Conservation (phyloP, 345 rosid genomes). For the Durio zibethinus region DNA sequence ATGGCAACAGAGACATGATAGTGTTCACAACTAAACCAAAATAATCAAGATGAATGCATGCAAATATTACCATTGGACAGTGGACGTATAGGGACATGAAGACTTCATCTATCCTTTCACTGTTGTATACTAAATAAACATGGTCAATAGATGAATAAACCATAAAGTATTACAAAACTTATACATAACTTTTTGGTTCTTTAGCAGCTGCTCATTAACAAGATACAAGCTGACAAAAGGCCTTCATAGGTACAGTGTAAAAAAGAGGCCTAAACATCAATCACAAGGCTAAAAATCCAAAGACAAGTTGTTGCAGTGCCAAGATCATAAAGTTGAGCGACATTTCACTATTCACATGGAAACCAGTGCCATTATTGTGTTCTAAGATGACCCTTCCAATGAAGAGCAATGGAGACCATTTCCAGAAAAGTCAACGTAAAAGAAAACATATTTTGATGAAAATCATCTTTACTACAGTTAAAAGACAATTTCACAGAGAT, state of each 20-base stretch:
- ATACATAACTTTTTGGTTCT: neutral
- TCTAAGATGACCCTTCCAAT: neutral
- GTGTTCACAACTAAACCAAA: neutral
- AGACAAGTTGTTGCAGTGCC: neutral
- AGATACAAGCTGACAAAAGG: neutral
- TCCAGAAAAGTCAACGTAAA: neutral
- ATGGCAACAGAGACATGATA: slow-evolving; percentile 14
- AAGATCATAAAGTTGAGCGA: neutral
- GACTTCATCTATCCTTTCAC: neutral
- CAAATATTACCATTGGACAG: neutral
- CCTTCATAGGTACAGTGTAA: neutral
- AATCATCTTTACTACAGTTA: neutral
- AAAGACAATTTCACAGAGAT: neutral
- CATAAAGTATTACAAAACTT: neutral
- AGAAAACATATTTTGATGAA: neutral
- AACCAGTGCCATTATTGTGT: neutral
- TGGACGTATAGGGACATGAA: neutral
- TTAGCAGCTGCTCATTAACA: neutral
- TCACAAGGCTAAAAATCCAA: neutral
- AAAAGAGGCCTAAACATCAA: neutral
- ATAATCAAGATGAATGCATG: neutral
- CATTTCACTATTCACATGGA: neutral
- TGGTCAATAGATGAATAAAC: neutral
- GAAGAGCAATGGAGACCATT: neutral
- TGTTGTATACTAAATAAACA: neutral